Base-by-base conservation (phyloP, 306 rosid genomes). In the Cotoneaster glaucophyllus region DNA sequence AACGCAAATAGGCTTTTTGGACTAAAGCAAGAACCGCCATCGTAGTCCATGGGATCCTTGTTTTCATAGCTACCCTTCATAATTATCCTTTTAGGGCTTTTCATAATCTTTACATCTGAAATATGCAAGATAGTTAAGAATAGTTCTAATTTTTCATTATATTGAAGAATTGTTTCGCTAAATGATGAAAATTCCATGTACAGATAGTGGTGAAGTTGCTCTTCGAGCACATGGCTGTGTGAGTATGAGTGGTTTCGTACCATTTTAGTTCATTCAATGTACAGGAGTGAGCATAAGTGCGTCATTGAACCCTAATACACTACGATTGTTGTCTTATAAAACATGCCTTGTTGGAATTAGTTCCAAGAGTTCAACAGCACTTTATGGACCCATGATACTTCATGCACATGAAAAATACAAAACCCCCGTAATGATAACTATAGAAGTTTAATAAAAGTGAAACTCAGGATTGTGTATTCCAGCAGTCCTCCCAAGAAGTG, bases 1-100 rank as follows among this genome's bases (percentile, higher is more conserved):
- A 90, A 79, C 74, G 93, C 88, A 76, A 92, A 95, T 19, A 95
- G 86, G 82, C 89, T 90, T 83, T 82, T 92, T 73, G 99, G 97
- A 88, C 92, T 90, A 80, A 83, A 84, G 89, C 86, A 85, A 74
- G 85, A 82, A 39, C 92, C 54, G 4, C 54, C 92, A 56, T 89
- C 95, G 56, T 69, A 78, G 79, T 95, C 93, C 71, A 80, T 81
- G 66, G 67, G 82, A 78, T 88, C 92, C 85, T 87, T 90, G 72
- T 74, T 88, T 78, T 90, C 96, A 69, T 54, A 68, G 78, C 86
- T 74, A 64, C 67, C 66, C 83, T 89, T 92, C 79, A 74, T 67
- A 57, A 54, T 84, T 83, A 77, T 78, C 83, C 86, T 87, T 85
- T 90, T 89, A 65, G 99, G 96, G 80, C 98, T 90, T 86, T 89